These are phyloP conservation scores for Collariella sp. DNA, from an alignment of 495 filamentous ascomycete species.

Conservation along the genomic window DNA sequence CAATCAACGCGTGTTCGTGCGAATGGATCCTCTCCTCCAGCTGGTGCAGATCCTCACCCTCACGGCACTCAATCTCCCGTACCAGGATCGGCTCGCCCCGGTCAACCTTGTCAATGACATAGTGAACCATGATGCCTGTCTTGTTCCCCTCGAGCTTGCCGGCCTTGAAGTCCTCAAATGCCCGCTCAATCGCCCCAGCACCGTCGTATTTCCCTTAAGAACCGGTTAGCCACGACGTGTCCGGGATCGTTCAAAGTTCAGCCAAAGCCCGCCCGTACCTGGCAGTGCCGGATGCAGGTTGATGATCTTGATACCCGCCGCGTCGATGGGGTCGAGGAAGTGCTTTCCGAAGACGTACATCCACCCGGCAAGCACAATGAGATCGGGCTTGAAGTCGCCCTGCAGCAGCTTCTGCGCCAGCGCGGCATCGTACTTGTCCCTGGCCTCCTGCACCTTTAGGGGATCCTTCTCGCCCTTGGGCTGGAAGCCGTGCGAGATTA, in stretches of 20 bases:
- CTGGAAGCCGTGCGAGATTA: slow-evolving; percentile 53
- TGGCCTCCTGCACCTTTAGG: slow-evolving; percentile 50
- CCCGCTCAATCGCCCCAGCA: slow-evolving; percentile 67
- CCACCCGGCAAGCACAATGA: slow-evolving; percentile 62
- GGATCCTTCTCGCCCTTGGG: slow-evolving; percentile 42
- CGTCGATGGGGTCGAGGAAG: slow-evolving; percentile 55
- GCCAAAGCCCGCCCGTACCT: slow-evolving; percentile 13
- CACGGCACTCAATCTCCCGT: slow-evolving; percentile 58
- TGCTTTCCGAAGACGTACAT: slow-evolving; percentile 50
- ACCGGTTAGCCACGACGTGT: too few relatives aligned
- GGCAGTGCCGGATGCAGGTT: slow-evolving; percentile 81
- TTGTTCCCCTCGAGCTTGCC: slow-evolving; percentile 57
- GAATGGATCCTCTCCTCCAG: slow-evolving; percentile 64
- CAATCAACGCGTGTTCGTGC: slow-evolving; percentile 60
- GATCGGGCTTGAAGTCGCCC: slow-evolving; percentile 50
- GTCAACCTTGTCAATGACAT: slow-evolving; percentile 79
- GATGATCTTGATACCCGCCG: slow-evolving; percentile 57
- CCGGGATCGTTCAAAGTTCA: background rate
- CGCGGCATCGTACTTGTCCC: slow-evolving; percentile 70
- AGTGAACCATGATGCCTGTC: slow-evolving; percentile 92
- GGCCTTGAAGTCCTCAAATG: slow-evolving; percentile 62
- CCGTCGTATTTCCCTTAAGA: slow-evolving; percentile 63
- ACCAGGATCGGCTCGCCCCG: slow-evolving; percentile 67
- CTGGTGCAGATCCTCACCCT: slow-evolving; percentile 56
- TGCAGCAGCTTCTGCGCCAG: slow-evolving; percentile 60